These are phyloP conservation scores for Berkeleyomyces rouxiae DNA, from an alignment of 2,329 filamentous ascomycete species.

Conservation along the genomic window DNA sequence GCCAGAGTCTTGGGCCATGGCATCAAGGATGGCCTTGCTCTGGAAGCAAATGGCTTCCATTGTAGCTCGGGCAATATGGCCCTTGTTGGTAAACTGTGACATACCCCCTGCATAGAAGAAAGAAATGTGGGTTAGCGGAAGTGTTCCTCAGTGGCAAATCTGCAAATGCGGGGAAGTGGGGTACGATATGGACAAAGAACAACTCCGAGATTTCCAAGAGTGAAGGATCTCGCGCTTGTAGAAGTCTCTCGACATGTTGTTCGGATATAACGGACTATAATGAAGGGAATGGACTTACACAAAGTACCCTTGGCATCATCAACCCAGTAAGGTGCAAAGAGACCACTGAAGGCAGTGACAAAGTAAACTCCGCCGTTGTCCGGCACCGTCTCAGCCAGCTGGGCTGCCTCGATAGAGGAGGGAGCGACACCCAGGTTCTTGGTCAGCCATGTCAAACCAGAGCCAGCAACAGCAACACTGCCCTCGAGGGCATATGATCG, in stretches of 20 bases:
- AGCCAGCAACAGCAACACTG: constrained; percentile 66
- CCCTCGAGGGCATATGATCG: constrained; percentile 68
- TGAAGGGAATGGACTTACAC: constrained; percentile 31
- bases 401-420: constrained; percentile 31
- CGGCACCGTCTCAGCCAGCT: constrained; percentile 33
- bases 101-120: constrained; percentile 43
- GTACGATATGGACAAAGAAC: not conserved
- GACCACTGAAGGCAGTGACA: constrained; percentile 78
- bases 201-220: not conserved
- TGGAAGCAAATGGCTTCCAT: constrained; percentile 87
- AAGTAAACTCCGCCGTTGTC: constrained; percentile 76
- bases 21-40: constrained; percentile 78
- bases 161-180: not conserved
- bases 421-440: constrained; percentile 46
- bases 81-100: constrained; percentile 68
- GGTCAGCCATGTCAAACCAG: constrained; percentile 58
- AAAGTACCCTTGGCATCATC: constrained; percentile 81
- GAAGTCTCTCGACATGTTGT: not conserved
- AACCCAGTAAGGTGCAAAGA: constrained; percentile 91
- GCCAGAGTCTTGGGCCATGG: constrained; percentile 75
- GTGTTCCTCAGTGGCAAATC: not conserved
- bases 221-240: not conserved
- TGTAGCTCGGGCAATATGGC: constrained; percentile 76
- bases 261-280: not conserved
- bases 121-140: constrained; percentile 1